A percentile compares a stretch with the other conserved stretches of the same genome.
Evolutionary conservation across 129 eudicot species (phyloP).

Genomic region (Pseudognaphalium luteoalbum): DNA sequence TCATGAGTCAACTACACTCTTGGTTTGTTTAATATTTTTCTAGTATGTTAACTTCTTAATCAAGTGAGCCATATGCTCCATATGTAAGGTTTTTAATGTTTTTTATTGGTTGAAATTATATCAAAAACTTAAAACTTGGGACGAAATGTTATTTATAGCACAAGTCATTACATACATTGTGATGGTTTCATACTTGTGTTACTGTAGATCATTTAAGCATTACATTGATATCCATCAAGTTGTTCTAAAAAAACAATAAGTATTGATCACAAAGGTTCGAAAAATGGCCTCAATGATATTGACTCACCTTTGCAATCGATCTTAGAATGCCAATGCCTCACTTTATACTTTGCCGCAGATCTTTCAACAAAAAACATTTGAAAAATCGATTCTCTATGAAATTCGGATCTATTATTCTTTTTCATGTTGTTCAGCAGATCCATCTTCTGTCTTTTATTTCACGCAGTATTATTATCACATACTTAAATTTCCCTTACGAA

Average conservation of each 20-base stretch:
- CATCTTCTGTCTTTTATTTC: background rate
- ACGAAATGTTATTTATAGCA: background rate
- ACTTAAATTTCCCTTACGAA: background rate
- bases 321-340: background rate
- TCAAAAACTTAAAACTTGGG: background rate
- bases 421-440: constrained; percentile 14
- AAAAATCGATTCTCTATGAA: background rate
- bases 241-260: too few relatives aligned
- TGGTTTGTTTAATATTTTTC: background rate
- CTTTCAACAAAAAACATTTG: background rate
- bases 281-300: too few relatives aligned
- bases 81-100: background rate
- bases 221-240: background rate
- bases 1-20: background rate
- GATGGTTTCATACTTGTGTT: background rate
- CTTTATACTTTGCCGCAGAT: background rate
- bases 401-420: background rate
- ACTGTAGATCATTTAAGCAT: background rate
- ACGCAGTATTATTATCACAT: background rate
- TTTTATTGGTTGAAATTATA: background rate
- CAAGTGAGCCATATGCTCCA: constrained; percentile 29
- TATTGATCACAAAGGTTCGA: too few relatives aligned
- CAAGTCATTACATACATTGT: background rate
- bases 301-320: background rate
- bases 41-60: constrained; percentile 6